Conservation (phyloP, 1,284 basidiomycete genomes). For the Vanrija pseudolonga region DNA sequence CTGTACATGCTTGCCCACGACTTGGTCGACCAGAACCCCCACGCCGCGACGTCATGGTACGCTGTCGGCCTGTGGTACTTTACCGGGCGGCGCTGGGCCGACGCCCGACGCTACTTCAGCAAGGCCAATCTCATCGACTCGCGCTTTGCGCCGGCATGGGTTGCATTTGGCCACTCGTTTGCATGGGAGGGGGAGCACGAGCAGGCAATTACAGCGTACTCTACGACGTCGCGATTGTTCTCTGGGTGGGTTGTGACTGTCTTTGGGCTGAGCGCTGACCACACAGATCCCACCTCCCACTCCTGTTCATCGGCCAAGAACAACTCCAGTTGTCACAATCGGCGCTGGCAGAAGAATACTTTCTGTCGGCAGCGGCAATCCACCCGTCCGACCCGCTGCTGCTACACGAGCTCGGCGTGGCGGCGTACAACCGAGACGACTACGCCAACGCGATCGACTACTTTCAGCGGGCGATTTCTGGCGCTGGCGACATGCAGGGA, state of each 20-base stretch:
- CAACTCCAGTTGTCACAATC: slow-evolving; percentile 86
- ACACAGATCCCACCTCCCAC: slow-evolving; percentile 80
- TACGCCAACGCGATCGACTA: slow-evolving; percentile 65
- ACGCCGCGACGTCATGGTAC: slow-evolving; percentile 92
- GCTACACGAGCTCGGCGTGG: slow-evolving; percentile 88
- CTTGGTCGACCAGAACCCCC: slow-evolving; percentile 87
- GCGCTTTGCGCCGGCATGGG: slow-evolving; percentile 92
- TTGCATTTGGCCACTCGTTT: slow-evolving; percentile 96
- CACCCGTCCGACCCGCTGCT: slow-evolving; percentile 84
- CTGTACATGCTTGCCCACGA: slow-evolving; percentile 95
- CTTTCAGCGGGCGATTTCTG: slow-evolving; percentile 67
- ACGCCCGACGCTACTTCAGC: slow-evolving; percentile 87
- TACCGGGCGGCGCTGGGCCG: slow-evolving; percentile 74
- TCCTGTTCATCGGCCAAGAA: slow-evolving; percentile 97
- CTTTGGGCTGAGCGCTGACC: neutral
- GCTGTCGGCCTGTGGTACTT: slow-evolving; percentile 98
- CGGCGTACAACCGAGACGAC: slow-evolving; percentile 78
- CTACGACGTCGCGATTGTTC: slow-evolving; percentile 90
- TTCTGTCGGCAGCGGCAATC: slow-evolving; percentile 72
- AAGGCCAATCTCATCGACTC: slow-evolving; percentile 97
- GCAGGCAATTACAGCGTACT: slow-evolving; percentile 96
- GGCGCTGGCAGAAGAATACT: slow-evolving; percentile 76
- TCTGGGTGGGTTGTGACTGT: slow-evolving; percentile 66
- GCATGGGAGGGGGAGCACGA: slow-evolving; percentile 97
- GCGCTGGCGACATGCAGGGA: slow-evolving; percentile 76